Base-by-base conservation (phyloP, 768 basidiomycete genomes). In the Suillus hirtellus region DNA sequence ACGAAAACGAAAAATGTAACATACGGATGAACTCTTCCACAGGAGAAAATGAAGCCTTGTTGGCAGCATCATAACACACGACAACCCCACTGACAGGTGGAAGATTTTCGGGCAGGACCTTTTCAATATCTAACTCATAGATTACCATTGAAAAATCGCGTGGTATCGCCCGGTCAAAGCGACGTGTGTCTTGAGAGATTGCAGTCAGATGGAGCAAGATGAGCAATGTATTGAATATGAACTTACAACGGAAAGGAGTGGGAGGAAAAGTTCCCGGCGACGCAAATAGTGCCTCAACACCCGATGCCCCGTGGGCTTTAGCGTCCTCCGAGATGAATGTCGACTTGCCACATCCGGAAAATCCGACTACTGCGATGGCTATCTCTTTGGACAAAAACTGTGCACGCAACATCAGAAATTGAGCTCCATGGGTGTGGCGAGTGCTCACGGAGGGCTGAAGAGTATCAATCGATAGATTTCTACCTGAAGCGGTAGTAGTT, bases 41-140 rank as follows among this genome's bases (percentile, higher is more conserved):
- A 17, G 86, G 87, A 17, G 74, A 74, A 69, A 92, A 89, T 24
- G 93, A 93, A 1, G 78, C 73, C 62, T 72, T 71, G 63, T 85
- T 79, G 1, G 86, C 84, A 11, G 88, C 84, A 75, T 95, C 92
- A 74, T 95, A 97, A 71, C 95, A 97, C 31, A 97, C 80, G 60
- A 97, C 83, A 15, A 89, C 85, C 0, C 90, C 96, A 66, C 95
- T 89, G 59, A 93, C 79, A 21, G 89, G 88, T 27, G 86, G 77
- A 5, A 77, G 79, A 35, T 82, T 79, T 58, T 38, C 56, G 40
- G 27, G 56, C 24, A 11, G 5, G 8, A 89, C 84, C 82, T 86
- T 72, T 44, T 77, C 78, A 47, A 85, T 78, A 67, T 86, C 83
- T 38, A 85, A 76, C 72, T 88, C 86, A 62, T 87, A 78, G 37